Evolutionary conservation across 2,329 filamentous ascomycete species (phyloP).

Genomic region (Teratosphaeriaceae sp.): DNA sequence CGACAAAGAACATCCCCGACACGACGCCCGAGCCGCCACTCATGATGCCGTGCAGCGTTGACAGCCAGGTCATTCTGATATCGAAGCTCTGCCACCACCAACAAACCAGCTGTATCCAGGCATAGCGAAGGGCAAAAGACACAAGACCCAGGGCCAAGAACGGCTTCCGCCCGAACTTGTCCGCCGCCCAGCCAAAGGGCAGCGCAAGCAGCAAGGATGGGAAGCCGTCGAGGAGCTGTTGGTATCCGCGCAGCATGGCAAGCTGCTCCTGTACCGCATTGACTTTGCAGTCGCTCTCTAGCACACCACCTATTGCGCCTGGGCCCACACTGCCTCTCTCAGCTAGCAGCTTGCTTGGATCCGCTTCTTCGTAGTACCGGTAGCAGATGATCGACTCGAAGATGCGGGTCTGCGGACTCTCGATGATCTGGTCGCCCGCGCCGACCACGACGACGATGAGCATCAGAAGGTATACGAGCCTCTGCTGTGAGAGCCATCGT

Average conservation of each 20-base stretch:
- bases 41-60: constrained; percentile 24
- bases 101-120: constrained; percentile 26
- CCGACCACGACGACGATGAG: constrained; percentile 33
- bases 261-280: constrained; percentile 45
- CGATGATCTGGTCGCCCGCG: constrained; percentile 33
- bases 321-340: constrained; percentile 22
- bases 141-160: constrained; percentile 24
- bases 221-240: constrained; percentile 40
- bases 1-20: constrained; percentile 22
- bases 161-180: constrained; percentile 29
- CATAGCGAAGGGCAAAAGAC: constrained; percentile 16
- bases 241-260: constrained; percentile 47
- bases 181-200: constrained; percentile 31
- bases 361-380: constrained; percentile 38
- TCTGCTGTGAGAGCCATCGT: constrained; percentile 4
- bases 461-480: constrained; percentile 18
- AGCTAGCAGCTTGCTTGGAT: constrained; percentile 24
- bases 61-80: constrained; percentile 26
- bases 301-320: constrained; percentile 26
- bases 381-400: constrained; percentile 51
- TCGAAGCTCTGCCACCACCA: constrained; percentile 28
- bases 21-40: constrained; percentile 23
- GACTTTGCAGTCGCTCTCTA: constrained; percentile 44
- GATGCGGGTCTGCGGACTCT: constrained; percentile 43
- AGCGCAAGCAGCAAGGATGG: constrained; percentile 31